Conservation (phyloP, 129 eudicot species). For the Flaveria ramosissima region DNA sequence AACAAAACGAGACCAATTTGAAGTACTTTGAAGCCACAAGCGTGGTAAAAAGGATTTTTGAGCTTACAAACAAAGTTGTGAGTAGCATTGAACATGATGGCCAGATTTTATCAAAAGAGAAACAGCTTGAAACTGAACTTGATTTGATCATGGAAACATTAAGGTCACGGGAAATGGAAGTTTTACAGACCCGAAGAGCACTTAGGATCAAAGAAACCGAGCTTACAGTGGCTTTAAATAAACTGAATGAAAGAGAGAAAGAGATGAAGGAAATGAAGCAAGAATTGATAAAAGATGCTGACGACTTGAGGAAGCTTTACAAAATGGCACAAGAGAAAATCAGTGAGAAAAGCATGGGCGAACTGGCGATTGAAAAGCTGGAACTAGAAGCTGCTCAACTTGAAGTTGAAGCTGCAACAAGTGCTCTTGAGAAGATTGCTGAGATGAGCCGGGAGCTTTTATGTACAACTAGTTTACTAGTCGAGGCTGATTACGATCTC, state of each 20-base stretch:
- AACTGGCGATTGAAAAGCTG: conserved; percentile 67
- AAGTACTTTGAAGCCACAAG: conserved; percentile 68
- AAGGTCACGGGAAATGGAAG: conserved; percentile 69
- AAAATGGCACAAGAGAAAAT: conserved; percentile 50
- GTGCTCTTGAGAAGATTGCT: conserved; percentile 59
- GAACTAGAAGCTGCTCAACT: conserved; percentile 86
- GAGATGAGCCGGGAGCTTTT: conserved; percentile 75
- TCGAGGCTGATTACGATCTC: conserved; percentile 50
- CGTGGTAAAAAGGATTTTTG: conserved; percentile 55
- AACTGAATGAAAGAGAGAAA: conserved; percentile 55
- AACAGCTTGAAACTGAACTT: conserved; percentile 67
- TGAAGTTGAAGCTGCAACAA: conserved; percentile 83
- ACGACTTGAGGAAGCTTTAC: conserved; percentile 56
- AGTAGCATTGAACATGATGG: conserved; percentile 38
- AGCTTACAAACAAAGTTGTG: conserved; percentile 58
- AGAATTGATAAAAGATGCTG: conserved; percentile 47
- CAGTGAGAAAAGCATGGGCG: conserved; percentile 51
- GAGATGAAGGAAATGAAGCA: conserved; percentile 59
- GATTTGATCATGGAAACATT: conserved; percentile 57
- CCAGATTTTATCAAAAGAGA: conserved; percentile 33
- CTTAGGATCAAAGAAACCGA: conserved; percentile 64
- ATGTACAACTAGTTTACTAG: conserved; percentile 49
- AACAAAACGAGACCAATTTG: conserved; percentile 45
- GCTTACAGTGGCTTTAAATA: conserved; percentile 45
- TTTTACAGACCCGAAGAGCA: conserved; percentile 60